phyloP scores from a whole-genome alignment of 163 green algal genomes.

The Volvox carteri region DNA sequence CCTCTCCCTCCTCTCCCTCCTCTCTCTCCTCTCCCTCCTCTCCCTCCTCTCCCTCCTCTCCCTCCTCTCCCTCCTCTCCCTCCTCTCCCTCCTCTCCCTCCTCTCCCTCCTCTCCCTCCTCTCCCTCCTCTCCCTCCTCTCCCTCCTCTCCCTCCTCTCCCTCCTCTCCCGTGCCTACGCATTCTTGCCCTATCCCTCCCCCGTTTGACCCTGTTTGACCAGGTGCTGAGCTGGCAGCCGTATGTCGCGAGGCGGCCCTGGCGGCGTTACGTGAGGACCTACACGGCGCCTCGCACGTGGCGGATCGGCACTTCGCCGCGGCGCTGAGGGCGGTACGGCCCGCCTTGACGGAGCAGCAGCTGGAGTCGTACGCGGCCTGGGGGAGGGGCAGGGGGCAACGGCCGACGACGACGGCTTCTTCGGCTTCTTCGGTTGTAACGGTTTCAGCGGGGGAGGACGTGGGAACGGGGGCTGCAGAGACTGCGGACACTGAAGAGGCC shows the following conservation, averaged over 20 bases:
- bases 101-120: too few relatives aligned
- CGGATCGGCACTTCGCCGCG: slow-evolving; percentile 40
- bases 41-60: too few relatives aligned
- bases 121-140: background rate
- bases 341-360: slow-evolving; percentile 59
- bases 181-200: background rate
- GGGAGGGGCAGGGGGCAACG: background rate
- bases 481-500: too few relatives aligned
- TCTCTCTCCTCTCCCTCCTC: too few relatives aligned
- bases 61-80: too few relatives aligned
- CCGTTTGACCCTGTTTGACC: background rate
- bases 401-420: too few relatives aligned
- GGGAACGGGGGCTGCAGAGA: too few relatives aligned
- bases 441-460: too few relatives aligned
- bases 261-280: slow-evolving; percentile 83
- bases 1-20: too few relatives aligned
- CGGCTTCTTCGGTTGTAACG: too few relatives aligned
- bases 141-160: background rate
- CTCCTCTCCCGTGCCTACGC: background rate
- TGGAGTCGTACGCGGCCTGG: slow-evolving; percentile 71
- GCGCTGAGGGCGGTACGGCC: slow-evolving; percentile 62
- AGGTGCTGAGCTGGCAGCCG: slow-evolving; percentile 86
- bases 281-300: slow-evolving; percentile 59
- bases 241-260: slow-evolving; percentile 90
- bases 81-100: too few relatives aligned